Conservation (phyloP, 2,329 filamentous ascomycete species). For the Metarhizium brunneum region DNA sequence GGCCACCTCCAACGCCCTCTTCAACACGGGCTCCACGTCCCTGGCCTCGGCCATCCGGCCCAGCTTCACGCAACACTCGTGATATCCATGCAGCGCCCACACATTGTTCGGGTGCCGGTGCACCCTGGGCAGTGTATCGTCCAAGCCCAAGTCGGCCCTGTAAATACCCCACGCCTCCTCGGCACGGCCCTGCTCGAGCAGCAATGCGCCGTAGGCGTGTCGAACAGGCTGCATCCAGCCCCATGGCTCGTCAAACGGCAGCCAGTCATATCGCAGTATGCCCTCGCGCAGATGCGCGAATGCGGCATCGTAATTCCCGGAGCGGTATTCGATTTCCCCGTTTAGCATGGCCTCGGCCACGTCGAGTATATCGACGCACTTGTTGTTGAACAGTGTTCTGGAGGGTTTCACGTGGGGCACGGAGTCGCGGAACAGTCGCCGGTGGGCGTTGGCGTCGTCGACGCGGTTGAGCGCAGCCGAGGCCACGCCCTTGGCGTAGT, state of each 20-base stretch:
- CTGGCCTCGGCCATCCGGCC: conserved; percentile 33
- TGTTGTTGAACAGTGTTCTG: conserved; percentile 40
- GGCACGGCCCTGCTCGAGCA: conserved; percentile 55
- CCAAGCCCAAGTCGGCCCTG: conserved; percentile 50
- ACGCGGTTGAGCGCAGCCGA: conserved; percentile 48
- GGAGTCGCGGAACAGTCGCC: conserved; percentile 40
- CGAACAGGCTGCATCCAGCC: conserved; percentile 70
- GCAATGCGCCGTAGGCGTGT: conserved; percentile 60
- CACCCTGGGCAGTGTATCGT: conserved; percentile 51
- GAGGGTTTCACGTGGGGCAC: conserved; percentile 42
- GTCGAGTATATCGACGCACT: conserved; percentile 45
- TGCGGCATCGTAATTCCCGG: conserved; percentile 45
- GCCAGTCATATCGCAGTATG: conserved; percentile 48
- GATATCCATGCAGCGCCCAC: conserved; percentile 64
- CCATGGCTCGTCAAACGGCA: conserved; percentile 69
- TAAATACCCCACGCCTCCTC: conserved; percentile 50
- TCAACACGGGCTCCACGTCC: conserved; percentile 32
- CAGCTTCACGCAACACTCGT: conserved; percentile 53
- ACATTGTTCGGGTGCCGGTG: conserved; percentile 64
- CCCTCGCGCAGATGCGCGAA: conserved; percentile 50
- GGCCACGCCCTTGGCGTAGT: conserved; percentile 62
- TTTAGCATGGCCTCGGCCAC: conserved; percentile 61
- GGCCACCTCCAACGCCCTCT: conserved; percentile 41
- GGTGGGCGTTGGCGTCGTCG: conserved; percentile 42
- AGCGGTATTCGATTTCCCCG: conserved; percentile 65